Percentiles rank a stretch among this genome's conserved stretches.
Evolutionary conservation across 83 land plant species (phyloP).

Genomic region (Picea abies): DNA sequence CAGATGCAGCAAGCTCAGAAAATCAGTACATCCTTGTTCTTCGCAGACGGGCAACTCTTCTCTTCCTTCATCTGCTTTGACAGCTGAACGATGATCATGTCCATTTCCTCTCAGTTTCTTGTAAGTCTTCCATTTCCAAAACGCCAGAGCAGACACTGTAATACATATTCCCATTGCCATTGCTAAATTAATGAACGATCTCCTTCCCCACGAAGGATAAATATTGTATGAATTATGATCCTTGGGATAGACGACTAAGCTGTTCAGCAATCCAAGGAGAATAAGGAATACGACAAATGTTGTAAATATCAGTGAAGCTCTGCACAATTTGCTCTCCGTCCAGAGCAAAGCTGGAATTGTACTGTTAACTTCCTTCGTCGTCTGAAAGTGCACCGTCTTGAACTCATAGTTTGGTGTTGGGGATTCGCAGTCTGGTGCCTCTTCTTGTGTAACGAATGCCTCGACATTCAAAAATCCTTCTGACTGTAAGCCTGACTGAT

Average conservation of each 20-base stretch:
- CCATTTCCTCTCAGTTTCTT: background rate
- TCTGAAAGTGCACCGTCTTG: constrained; percentile 20
- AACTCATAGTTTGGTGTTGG: constrained; percentile 17
- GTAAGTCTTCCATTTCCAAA: constrained; percentile 28
- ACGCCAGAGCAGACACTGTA: constrained; percentile 2
- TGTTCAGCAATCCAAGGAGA: constrained; percentile 33
- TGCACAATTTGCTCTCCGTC: constrained; percentile 30
- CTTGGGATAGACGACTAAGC: constrained; percentile 23
- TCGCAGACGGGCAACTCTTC: background rate
- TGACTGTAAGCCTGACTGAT: constrained; percentile 11
- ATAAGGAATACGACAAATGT: constrained; percentile 35
- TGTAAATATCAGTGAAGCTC: constrained; percentile 24
- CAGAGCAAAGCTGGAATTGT: constrained; percentile 14
- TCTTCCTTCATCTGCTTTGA: background rate
- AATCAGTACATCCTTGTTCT: background rate
- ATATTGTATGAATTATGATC: constrained; percentile 22
- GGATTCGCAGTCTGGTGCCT: constrained; percentile 23
- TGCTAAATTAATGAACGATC: constrained; percentile 37
- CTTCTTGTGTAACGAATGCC: constrained; percentile 55
- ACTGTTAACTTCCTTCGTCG: constrained; percentile 2
- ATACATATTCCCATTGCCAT: constrained; percentile 29
- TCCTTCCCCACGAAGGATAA: constrained; percentile 40
- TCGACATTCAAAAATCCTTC: constrained; percentile 28
- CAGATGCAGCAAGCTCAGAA: constrained; percentile 9
- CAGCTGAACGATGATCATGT: constrained; percentile 3